Conservation (phyloP, 805 yeast species). For the Blastobotrys muscicola region DNA sequence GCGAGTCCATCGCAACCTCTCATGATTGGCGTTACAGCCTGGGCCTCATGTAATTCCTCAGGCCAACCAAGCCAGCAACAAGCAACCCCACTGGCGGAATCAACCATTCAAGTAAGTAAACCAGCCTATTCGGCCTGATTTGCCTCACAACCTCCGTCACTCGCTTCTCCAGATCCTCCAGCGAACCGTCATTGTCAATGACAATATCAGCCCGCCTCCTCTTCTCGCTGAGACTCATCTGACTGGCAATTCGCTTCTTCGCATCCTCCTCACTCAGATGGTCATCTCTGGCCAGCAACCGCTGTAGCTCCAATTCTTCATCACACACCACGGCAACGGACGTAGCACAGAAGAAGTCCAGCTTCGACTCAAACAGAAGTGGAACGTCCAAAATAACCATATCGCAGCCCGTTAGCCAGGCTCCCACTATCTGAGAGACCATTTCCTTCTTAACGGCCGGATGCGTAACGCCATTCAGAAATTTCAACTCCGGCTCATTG, state of each 20-base stretch:
- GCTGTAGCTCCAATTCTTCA: constrained; percentile 45
- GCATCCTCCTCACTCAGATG: constrained; percentile 61
- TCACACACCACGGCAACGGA: constrained; percentile 61
- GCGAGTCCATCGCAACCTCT: no score
- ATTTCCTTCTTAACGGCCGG: constrained; percentile 75
- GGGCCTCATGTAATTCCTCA: not conserved
- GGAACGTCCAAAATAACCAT: constrained; percentile 85
- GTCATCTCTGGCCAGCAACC: constrained; percentile 61
- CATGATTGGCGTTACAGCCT: not conserved
- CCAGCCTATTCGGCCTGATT: constrained; percentile 30
- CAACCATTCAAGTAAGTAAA: constrained; percentile 24
- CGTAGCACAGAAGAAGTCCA: constrained; percentile 62
- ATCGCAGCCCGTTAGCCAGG: constrained; percentile 48
- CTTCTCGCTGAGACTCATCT: constrained; percentile 57
- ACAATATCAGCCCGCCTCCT: constrained; percentile 53
- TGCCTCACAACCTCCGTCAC: constrained; percentile 33
- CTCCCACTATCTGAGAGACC: constrained; percentile 40
- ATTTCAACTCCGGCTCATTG: constrained; percentile 45
- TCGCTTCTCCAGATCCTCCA: constrained; percentile 35
- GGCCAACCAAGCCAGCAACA: constrained; percentile 13
- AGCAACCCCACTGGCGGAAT: constrained; percentile 27
- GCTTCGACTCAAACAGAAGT: constrained; percentile 67
- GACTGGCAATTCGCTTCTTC: constrained; percentile 59
- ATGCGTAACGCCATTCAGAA: constrained; percentile 70
- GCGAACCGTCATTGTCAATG: constrained; percentile 48